Conservation (phyloP, 208 protist genomes). For the Willaertia magna region DNA sequence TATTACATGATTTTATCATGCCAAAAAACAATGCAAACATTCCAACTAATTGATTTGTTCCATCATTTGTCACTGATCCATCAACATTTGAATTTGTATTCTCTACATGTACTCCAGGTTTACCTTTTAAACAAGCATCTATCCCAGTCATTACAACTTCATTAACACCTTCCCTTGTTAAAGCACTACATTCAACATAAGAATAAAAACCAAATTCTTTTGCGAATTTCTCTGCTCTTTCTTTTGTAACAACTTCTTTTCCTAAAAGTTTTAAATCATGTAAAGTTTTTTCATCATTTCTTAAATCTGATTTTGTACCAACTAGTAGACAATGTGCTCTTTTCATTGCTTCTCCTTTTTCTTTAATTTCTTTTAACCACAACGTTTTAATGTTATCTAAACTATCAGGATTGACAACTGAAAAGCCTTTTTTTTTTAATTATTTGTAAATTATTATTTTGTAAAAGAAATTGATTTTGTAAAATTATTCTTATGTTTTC, state of each 20-base stretch:
- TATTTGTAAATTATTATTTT: too few relatives aligned
- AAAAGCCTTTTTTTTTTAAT: too few relatives aligned
- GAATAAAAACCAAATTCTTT: not conserved
- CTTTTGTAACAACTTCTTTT: not conserved
- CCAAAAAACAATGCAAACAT: too few relatives aligned
- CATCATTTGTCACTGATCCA: too few relatives aligned
- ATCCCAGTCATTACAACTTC: not conserved
- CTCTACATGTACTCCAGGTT: too few relatives aligned
- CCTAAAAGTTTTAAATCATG: not conserved
- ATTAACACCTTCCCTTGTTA: not conserved
- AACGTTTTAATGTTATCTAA: not conserved
- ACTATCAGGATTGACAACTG: not conserved
- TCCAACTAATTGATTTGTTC: too few relatives aligned
- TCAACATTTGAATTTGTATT: too few relatives aligned
- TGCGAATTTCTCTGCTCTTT: not conserved
- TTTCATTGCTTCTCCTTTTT: not conserved
- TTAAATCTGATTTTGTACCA: conserved; percentile 14
- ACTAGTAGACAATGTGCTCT: not conserved
- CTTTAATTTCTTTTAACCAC: conserved; percentile 1
- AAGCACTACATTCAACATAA: conserved; percentile 13
- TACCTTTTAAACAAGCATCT: too few relatives aligned
- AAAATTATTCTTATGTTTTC: too few relatives aligned
- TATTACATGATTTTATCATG: too few relatives aligned
- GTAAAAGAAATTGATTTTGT: too few relatives aligned
- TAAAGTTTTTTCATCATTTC: not conserved